Evolutionary conservation across 2,329 filamentous ascomycete genomes (phyloP), one percentile per base, ranked within the genome.

Genomic region (Alternaria angustiovoidea): DNA sequence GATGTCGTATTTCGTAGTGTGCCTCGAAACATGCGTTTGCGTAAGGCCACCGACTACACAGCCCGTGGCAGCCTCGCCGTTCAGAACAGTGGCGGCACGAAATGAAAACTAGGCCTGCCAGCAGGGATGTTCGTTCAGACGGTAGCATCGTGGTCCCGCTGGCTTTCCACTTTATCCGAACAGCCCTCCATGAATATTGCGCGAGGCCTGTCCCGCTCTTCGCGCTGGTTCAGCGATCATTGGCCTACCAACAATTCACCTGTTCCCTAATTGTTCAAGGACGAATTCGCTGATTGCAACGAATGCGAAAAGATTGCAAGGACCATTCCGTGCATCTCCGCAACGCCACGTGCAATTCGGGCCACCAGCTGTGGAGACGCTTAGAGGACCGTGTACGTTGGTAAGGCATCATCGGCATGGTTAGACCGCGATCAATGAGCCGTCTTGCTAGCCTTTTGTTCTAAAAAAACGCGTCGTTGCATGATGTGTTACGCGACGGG

Each of bases 401-500:
- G 38, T 20, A 16, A 48, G 28, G 44, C 44, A 34, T 18, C 24
- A 16, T 48, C 28, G 44, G 44, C 9, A 32, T 48, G 14, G 32
- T 34, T 14, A n/a, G 24, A 24, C 8, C 22, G 12, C 14, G 28
- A 26, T 49, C 11, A 16, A 38, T 20, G 12, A 12, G 24, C 24
- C n/a, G 28, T 39, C 24, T 12, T 20, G 32, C 38, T 47, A 18
- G 28, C 12, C 11, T 38, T 20, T 20, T 39, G 16, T 28, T 54
- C 30, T 54, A 39, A n/a, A 32, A 48, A 2, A 48, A 16, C 6
- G 20, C 34, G 36, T 9, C 18, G 34, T 26, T 41, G n/a, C 36
- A 26, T 30, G 43, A 34, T 28, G 32, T 49, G 24, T 16, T 41
- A 24, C 43, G 43, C 53, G 43, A 49, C 53, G 53, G 53, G 53